A percentile compares a stretch with the other conserved stretches of the same genome.
Conservation (phyloP, 331 rosid species). For the Rosa hybrid region DNA sequence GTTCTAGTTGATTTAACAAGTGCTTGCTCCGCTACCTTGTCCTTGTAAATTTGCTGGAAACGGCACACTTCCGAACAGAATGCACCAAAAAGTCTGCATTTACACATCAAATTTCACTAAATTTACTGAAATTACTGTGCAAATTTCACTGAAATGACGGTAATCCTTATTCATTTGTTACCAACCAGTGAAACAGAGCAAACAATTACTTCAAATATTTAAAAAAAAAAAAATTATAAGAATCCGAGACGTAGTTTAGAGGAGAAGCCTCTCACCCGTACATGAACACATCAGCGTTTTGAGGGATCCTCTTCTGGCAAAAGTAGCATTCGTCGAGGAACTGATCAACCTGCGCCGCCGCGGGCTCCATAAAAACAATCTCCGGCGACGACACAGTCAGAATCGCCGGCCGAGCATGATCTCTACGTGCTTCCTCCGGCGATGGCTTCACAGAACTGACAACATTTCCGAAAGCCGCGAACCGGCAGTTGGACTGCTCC, state of each 20-base stretch:
- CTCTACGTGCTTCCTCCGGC: not conserved
- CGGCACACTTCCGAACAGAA: constrained; percentile 20
- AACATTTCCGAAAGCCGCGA: not conserved
- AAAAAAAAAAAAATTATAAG: not conserved
- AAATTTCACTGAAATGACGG: no score
- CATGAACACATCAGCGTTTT: constrained; percentile 18
- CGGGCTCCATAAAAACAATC: not conserved
- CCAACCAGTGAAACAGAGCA: not conserved
- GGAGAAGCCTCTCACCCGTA: constrained; percentile 16
- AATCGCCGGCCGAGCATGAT: not conserved
- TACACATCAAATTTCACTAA: not conserved
- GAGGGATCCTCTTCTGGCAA: not conserved
- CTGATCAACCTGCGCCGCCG: not conserved
- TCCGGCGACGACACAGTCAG: constrained; percentile 16
- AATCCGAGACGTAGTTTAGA: not conserved
- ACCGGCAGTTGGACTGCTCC: not conserved
- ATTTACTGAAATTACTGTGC: not conserved
- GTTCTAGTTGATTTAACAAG: not conserved
- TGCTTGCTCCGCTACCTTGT: not conserved
- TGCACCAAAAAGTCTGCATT: constrained; percentile 16
- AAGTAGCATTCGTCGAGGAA: constrained; percentile 11
- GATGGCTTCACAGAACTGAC: not conserved
- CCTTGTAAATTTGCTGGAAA: constrained; percentile 9
- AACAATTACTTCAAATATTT: not conserved
- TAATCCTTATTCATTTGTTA: not conserved